Evolutionary conservation across 495 filamentous ascomycete genomes (phyloP).

Genomic region (Xylaria venustula): DNA sequence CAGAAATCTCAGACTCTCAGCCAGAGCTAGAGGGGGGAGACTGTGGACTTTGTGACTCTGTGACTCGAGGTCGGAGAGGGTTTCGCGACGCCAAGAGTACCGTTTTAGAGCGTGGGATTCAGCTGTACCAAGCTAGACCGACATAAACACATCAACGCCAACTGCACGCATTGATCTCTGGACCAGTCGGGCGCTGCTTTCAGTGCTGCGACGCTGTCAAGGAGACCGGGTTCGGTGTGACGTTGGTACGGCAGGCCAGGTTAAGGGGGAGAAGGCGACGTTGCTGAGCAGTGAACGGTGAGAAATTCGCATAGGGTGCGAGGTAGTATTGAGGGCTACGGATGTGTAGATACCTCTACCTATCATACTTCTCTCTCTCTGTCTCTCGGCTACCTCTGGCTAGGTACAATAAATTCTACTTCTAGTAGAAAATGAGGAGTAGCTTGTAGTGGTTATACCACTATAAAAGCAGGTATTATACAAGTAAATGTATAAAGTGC

Average conservation of each 20-base stretch:
- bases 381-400: too few species aligned
- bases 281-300: not conserved
- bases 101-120: not conserved
- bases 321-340: not conserved
- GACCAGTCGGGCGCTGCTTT: not conserved
- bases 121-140: constrained; percentile 3
- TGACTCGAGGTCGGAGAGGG: not conserved
- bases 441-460: not conserved
- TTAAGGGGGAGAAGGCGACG: not conserved
- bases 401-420: too few species aligned
- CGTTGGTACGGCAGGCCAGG: constrained; percentile 7
- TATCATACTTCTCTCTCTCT: too few species aligned
- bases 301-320: not conserved
- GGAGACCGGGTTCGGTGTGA: constrained; percentile 2
- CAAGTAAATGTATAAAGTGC: too few species aligned
- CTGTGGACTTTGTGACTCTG: too few species aligned
- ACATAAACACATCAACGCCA: not conserved
- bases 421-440: too few species aligned
- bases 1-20: not conserved
- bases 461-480: too few species aligned
- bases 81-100: constrained; percentile 3
- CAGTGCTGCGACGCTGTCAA: not conserved
- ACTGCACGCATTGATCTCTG: not conserved
- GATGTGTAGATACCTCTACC: too few species aligned
- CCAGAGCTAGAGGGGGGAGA: not conserved